Evolutionary conservation across 2,329 filamentous ascomycete genomes (phyloP), one percentile per base, ranked within the genome.

Genomic region (Penicillium crustosum): DNA sequence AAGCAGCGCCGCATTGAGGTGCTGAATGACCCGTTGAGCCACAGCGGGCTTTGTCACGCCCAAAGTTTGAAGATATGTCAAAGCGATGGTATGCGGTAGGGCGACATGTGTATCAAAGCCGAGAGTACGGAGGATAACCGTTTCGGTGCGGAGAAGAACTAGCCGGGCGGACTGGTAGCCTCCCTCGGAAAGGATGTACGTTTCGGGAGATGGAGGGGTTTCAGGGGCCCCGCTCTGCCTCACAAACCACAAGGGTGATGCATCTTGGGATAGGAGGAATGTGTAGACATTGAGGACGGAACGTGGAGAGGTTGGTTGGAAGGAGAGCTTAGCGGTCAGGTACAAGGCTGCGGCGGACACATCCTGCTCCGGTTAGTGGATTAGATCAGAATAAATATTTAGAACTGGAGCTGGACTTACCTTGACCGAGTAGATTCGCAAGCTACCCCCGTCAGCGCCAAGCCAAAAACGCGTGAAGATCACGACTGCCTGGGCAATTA

Each of bases 21-120:
- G 88, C 51, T 87, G 86, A 43, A 96, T 80, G 0, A 87, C 84
- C 41, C 86, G 83, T 53, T 81, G 80, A 1, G 89, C 84, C 2
- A 95, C 80, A 7, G 76, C 76, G 0, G 83, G 77, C 2, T 71
- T 72, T 6, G 87, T 82, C 48, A 89, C 88, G 58, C 91, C 90
- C 19, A 99, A 84, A 0, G 93, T 89, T 76, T 97, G 93, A 1
- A 97, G 84, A 72, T 97, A 99, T 6, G 93, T 97, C 57, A 97
- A 84, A 58, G 90, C 90, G 15, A 97, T 84, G 0, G 89, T 84
- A 70, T 97, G 91, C 0, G 94, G 94, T 0, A 97, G 82, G 1
- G 90, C 86, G 12, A 95, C 90, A 65, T 94, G 90, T 2, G 88
- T 90, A 68, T 95, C 85, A 74, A 96, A 97, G 15, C 87, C 87